Evolutionary conservation across 495 filamentous ascomycete genomes (phyloP).

Genomic region (Penicillium mononematosum): DNA sequence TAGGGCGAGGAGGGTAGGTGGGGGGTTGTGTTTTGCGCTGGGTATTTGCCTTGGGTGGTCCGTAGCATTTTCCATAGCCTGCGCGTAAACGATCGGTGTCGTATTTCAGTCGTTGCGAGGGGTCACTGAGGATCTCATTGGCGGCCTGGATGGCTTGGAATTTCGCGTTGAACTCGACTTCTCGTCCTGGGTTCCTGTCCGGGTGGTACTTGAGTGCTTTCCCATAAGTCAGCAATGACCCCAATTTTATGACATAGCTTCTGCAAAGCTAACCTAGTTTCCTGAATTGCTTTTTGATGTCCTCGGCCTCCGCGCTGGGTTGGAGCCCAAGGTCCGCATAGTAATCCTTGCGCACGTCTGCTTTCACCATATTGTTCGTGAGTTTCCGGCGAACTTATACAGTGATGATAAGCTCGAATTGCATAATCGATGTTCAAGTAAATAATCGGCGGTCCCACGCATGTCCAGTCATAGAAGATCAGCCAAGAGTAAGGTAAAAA

Average conservation of each 20-base stretch:
- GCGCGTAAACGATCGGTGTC: constrained; percentile 65
- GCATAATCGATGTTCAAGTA: constrained; percentile 22
- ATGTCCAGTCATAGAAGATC: constrained; percentile 20
- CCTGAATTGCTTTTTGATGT: constrained; percentile 83
- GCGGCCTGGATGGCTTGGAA: constrained; percentile 86
- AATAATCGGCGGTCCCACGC: constrained; percentile 13
- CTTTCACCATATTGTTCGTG: constrained; percentile 64
- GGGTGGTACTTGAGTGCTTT: constrained; percentile 83
- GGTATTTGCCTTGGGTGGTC: constrained; percentile 31
- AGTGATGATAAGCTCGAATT: constrained; percentile 11
- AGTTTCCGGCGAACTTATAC: constrained; percentile 10
- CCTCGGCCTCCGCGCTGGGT: constrained; percentile 59
- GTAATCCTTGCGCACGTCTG: constrained; percentile 73
- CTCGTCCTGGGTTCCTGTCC: constrained; percentile 82
- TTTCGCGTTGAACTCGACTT: constrained; percentile 71
- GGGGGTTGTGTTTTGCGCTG: constrained; percentile 31
- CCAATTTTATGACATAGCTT: background rate
- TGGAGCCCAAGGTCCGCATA: constrained; percentile 78
- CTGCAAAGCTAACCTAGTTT: constrained; percentile 64
- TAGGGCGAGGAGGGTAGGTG: constrained; percentile 21
- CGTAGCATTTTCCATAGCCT: constrained; percentile 44
- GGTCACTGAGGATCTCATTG: constrained; percentile 76
- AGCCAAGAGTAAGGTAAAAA: background rate
- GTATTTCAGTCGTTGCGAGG: constrained; percentile 65
- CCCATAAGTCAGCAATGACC: constrained; percentile 1